Percentiles rank a stretch among this genome's conserved stretches.
Evolutionary conservation across 164 flowering plant species (phyloP).

Genomic region (Umbellularia californica): DNA sequence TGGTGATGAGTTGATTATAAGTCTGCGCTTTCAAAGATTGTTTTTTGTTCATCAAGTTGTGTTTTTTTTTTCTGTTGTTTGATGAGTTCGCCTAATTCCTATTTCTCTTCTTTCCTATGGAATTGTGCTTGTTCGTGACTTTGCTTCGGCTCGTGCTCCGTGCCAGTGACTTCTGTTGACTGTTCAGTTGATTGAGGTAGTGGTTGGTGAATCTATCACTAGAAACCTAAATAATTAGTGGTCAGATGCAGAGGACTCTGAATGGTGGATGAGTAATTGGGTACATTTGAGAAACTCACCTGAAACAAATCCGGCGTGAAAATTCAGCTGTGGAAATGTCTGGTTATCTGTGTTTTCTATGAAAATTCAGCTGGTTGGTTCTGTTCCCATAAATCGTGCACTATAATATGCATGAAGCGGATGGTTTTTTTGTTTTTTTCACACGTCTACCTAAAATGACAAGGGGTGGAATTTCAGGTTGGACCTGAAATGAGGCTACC

Average conservation of each 20-base stretch:
- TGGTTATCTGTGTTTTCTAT: background rate
- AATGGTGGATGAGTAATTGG: background rate
- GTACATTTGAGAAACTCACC: background rate
- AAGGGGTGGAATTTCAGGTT: too few relatives aligned
- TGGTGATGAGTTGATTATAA: background rate
- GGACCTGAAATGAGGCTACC: too few relatives aligned
- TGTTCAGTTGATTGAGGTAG: background rate
- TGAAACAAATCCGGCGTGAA: background rate
- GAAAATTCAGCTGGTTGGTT: background rate
- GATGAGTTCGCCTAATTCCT: background rate
- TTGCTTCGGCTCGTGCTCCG: background rate
- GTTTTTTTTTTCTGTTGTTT: too few relatives aligned
- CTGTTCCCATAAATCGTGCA: background rate
- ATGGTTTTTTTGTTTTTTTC: too few relatives aligned
- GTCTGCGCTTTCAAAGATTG: background rate
- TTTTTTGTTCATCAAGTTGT: too few relatives aligned
- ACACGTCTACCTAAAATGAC: too few relatives aligned
- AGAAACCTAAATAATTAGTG: background rate
- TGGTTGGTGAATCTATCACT: background rate
- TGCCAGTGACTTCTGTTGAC: background rate
- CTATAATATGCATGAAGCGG: too few relatives aligned
- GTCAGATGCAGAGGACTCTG: background rate
- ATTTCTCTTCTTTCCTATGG: background rate
- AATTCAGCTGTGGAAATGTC: background rate
- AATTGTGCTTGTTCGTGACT: background rate